Evolutionary conservation across 139 green algal genomes (phyloP).

Genomic region (Picochlorum sp.): DNA sequence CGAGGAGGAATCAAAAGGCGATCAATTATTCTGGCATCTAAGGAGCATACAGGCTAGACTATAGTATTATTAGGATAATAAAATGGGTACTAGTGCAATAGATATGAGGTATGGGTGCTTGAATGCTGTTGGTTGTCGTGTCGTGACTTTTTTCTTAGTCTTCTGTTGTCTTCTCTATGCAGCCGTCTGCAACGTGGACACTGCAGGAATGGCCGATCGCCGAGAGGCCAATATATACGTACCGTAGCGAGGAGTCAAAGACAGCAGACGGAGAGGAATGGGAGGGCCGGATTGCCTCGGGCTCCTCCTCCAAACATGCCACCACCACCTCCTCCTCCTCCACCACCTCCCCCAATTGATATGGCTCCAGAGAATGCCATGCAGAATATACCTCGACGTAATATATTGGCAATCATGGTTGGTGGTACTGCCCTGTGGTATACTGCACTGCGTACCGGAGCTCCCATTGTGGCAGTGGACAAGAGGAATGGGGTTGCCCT

Average conservation of each 20-base stretch:
- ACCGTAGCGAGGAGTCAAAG: background rate
- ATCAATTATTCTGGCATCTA: too few relatives aligned
- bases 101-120: too few relatives aligned
- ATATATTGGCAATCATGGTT: slow-evolving; percentile 21
- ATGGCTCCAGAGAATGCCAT: background rate
- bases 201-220: too few relatives aligned
- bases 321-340: background rate
- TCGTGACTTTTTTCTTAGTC: too few relatives aligned
- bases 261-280: background rate
- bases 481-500: slow-evolving; percentile 14
- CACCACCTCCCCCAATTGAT: background rate
- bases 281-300: background rate
- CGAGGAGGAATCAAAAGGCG: too few relatives aligned
- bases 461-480: slow-evolving; percentile 11
- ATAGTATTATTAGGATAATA: too few relatives aligned
- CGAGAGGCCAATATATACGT: too few relatives aligned
- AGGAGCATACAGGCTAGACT: too few relatives aligned
- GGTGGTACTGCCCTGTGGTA: slow-evolving; percentile 17
- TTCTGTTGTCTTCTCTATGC: too few relatives aligned
- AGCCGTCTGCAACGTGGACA: too few relatives aligned
- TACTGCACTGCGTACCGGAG: slow-evolving; percentile 4
- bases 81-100: too few relatives aligned
- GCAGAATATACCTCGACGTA: slow-evolving; percentile 8
- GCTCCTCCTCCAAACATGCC: slow-evolving; percentile 6
- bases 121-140: too few relatives aligned